These are phyloP conservation scores for Acmispon strigosus DNA, from an alignment of 306 rosid species.

Conservation along the genomic window DNA sequence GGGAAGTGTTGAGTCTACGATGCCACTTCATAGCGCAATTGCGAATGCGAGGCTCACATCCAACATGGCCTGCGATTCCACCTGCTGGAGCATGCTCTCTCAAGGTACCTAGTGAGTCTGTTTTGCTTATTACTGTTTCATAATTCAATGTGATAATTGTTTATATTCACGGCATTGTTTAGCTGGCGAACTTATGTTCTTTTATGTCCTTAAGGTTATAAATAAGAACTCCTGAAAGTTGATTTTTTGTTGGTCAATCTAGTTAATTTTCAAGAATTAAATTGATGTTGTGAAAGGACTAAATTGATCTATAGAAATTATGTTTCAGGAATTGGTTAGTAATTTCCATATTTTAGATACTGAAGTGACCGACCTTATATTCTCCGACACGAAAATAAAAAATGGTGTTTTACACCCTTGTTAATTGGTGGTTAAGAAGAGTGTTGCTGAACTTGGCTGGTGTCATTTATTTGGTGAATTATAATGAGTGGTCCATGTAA, in stretches of 20 bases:
- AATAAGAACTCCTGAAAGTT: no score
- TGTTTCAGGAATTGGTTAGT: no score
- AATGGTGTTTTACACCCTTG: background rate
- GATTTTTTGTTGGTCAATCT: background rate
- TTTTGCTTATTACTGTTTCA: background rate
- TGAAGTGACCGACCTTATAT: no score
- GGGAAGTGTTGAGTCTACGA: conserved; percentile 66
- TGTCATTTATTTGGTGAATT: no score
- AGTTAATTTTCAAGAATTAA: no score
- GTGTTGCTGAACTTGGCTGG: background rate
- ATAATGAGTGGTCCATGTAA: no score
- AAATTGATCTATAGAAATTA: no score
- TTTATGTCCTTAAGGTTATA: no score
- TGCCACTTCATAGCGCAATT: conserved; percentile 81
- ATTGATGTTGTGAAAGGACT: no score
- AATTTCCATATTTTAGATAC: no score
- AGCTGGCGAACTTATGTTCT: no score
- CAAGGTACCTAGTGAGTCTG: conserved; percentile 38
- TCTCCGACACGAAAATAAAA: no score
- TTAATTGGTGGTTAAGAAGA: background rate
- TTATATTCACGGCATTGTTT: background rate
- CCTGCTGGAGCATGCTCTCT: conserved; percentile 87
- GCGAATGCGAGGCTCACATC: conserved; percentile 88
- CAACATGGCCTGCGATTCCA: conserved; percentile 60
- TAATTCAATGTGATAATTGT: background rate